Evolutionary conservation across 495 filamentous ascomycete genomes (phyloP).

Genomic region (Bacidia rubella): DNA sequence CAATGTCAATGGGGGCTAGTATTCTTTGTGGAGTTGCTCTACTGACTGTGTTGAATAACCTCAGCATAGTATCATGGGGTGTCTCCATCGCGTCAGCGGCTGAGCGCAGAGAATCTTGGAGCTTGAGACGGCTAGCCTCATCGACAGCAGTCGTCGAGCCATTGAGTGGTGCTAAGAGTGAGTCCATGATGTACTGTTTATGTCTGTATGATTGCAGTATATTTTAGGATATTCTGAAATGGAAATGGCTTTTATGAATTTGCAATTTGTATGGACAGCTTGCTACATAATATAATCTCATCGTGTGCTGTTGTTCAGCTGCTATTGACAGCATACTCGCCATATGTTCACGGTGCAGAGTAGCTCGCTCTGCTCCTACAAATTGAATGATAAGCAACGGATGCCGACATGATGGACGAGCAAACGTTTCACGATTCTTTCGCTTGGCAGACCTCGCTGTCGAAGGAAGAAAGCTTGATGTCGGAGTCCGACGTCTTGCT

Average conservation of each 20-base stretch:
- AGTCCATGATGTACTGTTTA: neutral
- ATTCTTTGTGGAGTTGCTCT: neutral
- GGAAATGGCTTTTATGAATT: neutral
- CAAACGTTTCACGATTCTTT: neutral
- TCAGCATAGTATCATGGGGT: constrained; percentile 8
- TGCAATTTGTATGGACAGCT: neutral
- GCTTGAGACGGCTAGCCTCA: constrained; percentile 6
- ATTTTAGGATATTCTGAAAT: neutral
- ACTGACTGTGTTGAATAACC: constrained; percentile 5
- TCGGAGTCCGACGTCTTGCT: neutral
- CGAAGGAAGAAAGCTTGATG: neutral
- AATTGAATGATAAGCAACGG: too few species aligned
- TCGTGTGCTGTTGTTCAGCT: neutral
- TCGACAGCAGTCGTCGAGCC: neutral
- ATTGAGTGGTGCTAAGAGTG: neutral
- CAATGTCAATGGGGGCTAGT: neutral
- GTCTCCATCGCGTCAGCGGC: constrained; percentile 8
- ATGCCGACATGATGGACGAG: neutral
- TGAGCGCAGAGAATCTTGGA: constrained; percentile 4
- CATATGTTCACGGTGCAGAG: neutral
- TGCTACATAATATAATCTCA: neutral
- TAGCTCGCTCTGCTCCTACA: neutral
- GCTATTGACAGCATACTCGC: neutral
- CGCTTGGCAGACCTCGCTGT: neutral
- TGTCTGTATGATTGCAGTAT: neutral